Evolutionary conservation across 805 yeast species (phyloP).

Genomic region (Saccharomycopsis olivae): DNA sequence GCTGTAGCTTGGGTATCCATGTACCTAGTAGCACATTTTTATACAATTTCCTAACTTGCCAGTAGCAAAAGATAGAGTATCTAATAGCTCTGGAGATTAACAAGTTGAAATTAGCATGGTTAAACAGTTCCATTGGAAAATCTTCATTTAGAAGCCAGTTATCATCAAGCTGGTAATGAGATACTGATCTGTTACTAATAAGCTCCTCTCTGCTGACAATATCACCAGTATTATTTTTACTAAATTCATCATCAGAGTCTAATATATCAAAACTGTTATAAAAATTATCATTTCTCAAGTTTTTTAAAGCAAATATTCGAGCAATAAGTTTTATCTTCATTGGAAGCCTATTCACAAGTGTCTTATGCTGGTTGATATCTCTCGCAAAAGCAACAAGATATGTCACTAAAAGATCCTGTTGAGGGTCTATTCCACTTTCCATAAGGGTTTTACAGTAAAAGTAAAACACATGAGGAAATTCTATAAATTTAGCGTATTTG

Average conservation of each 20-base stretch:
- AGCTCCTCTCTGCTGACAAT: too few relatives aligned
- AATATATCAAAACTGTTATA: too few relatives aligned
- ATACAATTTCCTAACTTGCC: constrained; percentile 7
- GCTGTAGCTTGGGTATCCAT: too few relatives aligned
- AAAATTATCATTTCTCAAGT: constrained; percentile 3
- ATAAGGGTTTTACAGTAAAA: constrained; percentile 14
- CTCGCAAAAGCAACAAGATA: constrained; percentile 11
- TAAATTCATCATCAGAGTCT: too few relatives aligned
- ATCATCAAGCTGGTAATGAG: too few relatives aligned
- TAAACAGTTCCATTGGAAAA: constrained; percentile 7
- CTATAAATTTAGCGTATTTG: constrained; percentile 6
- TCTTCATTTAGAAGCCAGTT: constrained; percentile 13
- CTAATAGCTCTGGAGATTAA: constrained; percentile 16
- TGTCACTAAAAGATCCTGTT: constrained; percentile 12
- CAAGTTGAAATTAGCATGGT: constrained; percentile 12
- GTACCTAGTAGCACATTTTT: constrained; percentile 7
- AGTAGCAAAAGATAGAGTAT: constrained; percentile 15
- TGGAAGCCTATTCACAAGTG: constrained; percentile 1
- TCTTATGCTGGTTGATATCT: too few relatives aligned
- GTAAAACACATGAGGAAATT: constrained; percentile 13
- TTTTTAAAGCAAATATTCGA: constrained; percentile 15
- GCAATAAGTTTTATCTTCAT: constrained; percentile 14
- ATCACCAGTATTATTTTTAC: too few relatives aligned
- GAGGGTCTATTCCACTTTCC: constrained; percentile 17
- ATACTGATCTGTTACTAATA: too few relatives aligned